Base-by-base conservation (phyloP, 257 asterid genomes). In the Gardenia jasminoides region DNA sequence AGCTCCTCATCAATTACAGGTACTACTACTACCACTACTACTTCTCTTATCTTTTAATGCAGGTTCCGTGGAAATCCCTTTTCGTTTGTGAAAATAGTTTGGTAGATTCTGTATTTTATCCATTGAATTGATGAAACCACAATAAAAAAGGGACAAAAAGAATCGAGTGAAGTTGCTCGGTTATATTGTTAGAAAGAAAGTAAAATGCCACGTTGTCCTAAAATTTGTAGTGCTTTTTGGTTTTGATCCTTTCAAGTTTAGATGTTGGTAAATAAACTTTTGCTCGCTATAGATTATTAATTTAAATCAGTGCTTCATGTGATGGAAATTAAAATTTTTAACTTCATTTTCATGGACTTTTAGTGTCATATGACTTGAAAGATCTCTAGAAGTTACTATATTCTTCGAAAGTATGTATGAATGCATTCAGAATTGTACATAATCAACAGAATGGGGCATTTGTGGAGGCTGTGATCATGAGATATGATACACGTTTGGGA, bases 381-480 rank as follows among this genome's bases (percentile, higher is more conserved):
- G 8, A n/a, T 54, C 20, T 54, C 62, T 24, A 17, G 22, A 0
- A 54, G 62, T 10, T 17, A 22, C 62, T 54, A 22, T 17, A 54
- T 54, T 36, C 41, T 36, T 36, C 20, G n/a, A 17, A 54, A 7
- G 9, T 54, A 17, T 54, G n/a, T 54, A 17, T 54, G 62, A 54
- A 17, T 16, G 62, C 7, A 10, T 54, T 54, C n/a, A 54, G 5
- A 20, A 61, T 20, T 52, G 41, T 28, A 24, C 62, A 66, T 26
- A 43, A 62, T 26, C 74, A 70, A 65, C 83, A 96, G 99, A 93
- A 93, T 80, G 99, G 97, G 80, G 97, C 89, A 81, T 91, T 85
- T 84, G 91, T 92, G 79, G 99, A 96, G 90, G 97, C 94, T 79
- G 99, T 96, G 79, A 91, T 93, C 74, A 96, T 96, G 99, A 89